Conservation (phyloP, 1,284 basidiomycete species). For the Thecaphora thlaspeos region DNA sequence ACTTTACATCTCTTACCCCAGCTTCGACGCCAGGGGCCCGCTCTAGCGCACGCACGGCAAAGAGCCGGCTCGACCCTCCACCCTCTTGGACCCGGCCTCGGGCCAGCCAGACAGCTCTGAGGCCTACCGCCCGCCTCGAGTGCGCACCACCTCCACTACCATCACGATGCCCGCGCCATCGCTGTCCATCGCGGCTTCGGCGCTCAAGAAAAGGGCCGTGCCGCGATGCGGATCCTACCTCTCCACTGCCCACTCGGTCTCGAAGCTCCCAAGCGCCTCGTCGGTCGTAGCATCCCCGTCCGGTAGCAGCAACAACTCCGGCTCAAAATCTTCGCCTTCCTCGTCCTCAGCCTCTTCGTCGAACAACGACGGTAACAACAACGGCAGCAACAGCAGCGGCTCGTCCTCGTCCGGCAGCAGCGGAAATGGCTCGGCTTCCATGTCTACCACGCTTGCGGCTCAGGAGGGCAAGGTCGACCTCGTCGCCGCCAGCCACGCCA, state of each 20-base stretch:
- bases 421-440: constrained; percentile 15
- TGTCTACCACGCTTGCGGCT: constrained; percentile 5
- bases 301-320: constrained; percentile 16
- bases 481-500: constrained; percentile 15
- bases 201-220: not conserved
- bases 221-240: not conserved
- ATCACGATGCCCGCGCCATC: not conserved
- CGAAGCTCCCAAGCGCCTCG: constrained; percentile 4
- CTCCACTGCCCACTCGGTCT: not conserved
- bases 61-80: too few relatives aligned
- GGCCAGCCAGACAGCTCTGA: too few relatives aligned
- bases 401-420: constrained; percentile 12
- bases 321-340: constrained; percentile 6
- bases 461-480: constrained; percentile 7
- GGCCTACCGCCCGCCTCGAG: too few relatives aligned
- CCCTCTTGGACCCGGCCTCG: too few relatives aligned
- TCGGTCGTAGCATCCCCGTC: constrained; percentile 25
- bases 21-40: too few relatives aligned
- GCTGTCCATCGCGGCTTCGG: not conserved
- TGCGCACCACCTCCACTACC: too few relatives aligned
- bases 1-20: too few relatives aligned
- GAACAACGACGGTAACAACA: too few relatives aligned
- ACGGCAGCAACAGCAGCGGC: not conserved
- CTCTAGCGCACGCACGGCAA: too few relatives aligned
- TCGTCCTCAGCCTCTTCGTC: constrained; percentile 1